Evolutionary conservation across 2,329 filamentous ascomycete species (phyloP), one percentile per base, ranked within the genome.

Genomic region (Sporothrix pseudoabietina): DNA sequence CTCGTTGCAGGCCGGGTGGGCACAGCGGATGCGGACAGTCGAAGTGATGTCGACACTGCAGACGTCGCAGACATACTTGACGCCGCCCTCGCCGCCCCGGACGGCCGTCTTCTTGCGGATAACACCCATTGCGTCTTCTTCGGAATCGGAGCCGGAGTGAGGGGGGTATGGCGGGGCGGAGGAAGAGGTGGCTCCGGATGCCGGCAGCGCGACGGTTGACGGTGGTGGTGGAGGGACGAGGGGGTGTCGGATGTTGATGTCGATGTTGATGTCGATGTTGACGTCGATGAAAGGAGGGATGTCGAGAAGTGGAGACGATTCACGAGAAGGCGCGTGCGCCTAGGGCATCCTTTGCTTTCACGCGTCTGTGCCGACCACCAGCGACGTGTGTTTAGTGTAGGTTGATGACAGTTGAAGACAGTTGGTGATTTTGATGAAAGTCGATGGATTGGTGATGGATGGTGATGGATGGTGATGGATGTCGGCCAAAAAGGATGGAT

Each of bases 31-130:
- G 77, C 96, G 94, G 76, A 99, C 94, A 94, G 96, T 99, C 5
- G 94, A 96, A 65, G 96, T 99, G 77, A 99, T 97, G 82, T 99
- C 96, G 73, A 93, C 93, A 61, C 94, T 97, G 82, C 96, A 99
- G 74, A 97, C 91, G 82, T 99, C 97, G 85, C 96, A 99, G 77
- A 98, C 94, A 82, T 97, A 99, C 81, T 98, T 98, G 44, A 94
- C 92, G 76, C 93, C 93, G 66, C 92, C 94, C 80, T 98, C 94
- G 70, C 92, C 94, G 76, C 93, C 93, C 79, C 93, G 88, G 72
- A 91, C 90, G 77, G 92, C 92, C 74, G 93, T 96, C 85, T 98
- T 98, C 87, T 98, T 98, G 81, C 94, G 92, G 81, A 98, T 97
- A 79, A 97, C 92, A 78, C 94, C 94, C 95, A 98, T 98, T 69